Evolutionary conservation across 495 filamentous ascomycete genomes (phyloP).

Genomic region (Talaromyces liani): DNA sequence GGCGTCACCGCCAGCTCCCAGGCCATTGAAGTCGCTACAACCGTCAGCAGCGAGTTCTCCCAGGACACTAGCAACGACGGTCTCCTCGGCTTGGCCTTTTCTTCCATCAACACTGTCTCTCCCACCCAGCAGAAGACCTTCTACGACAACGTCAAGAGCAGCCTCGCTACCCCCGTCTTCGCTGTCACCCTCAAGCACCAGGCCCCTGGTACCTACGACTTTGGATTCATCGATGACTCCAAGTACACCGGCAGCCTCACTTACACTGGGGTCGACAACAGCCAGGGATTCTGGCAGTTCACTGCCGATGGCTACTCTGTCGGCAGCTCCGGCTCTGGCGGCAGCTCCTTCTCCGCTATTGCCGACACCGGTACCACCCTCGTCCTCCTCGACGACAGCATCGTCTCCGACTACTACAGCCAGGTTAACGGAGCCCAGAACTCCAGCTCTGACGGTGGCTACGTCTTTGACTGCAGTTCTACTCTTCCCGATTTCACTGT

Average conservation of each 20-base stretch:
- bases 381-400: constrained; percentile 46
- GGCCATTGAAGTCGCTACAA: constrained; percentile 60
- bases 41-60: constrained; percentile 53
- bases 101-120: constrained; percentile 58
- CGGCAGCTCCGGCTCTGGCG: constrained; percentile 38
- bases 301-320: constrained; percentile 54
- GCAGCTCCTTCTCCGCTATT: constrained; percentile 45
- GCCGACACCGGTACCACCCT: constrained; percentile 67
- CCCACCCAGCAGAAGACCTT: constrained; percentile 60
- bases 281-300: constrained; percentile 67
- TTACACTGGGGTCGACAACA: constrained; percentile 42
- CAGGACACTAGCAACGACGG: constrained; percentile 57
- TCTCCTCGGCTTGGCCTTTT: constrained; percentile 65
- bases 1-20: constrained; percentile 53
- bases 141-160: constrained; percentile 60
- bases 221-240: constrained; percentile 59
- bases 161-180: constrained; percentile 56
- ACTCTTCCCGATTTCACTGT: constrained; percentile 56
- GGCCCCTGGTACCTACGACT: constrained; percentile 61
- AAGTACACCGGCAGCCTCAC: constrained; percentile 42
- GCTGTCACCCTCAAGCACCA: constrained; percentile 60
- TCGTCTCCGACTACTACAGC: constrained; percentile 59
- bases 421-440: constrained; percentile 45
- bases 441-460: constrained; percentile 48
- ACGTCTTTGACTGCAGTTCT: constrained; percentile 57